These are phyloP conservation scores for Claviceps sp. DNA, from an alignment of 2,329 filamentous ascomycete species.

Conservation along the genomic window DNA sequence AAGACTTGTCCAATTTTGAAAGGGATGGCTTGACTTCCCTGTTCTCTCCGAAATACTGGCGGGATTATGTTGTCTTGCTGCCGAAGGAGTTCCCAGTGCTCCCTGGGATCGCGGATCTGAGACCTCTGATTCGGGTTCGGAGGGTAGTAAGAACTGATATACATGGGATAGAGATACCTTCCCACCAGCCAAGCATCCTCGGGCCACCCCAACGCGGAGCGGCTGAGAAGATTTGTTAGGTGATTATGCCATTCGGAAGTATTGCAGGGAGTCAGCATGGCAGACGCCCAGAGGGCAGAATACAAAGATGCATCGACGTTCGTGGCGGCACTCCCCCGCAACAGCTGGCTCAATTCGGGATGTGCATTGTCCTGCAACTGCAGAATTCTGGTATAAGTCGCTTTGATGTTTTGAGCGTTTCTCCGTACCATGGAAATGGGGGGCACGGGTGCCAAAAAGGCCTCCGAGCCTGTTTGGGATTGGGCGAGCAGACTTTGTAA, in stretches of 20 bases:
- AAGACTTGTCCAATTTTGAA: conserved; percentile 76
- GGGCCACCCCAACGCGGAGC: conserved; percentile 23
- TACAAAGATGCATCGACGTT: conserved; percentile 51
- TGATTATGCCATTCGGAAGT: conserved; percentile 44
- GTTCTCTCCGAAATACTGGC: conserved; percentile 18
- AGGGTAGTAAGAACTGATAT: conserved; percentile 28
- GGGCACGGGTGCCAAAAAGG: conserved; percentile 50
- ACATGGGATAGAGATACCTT: conserved; percentile 49
- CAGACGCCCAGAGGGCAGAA: conserved; percentile 57
- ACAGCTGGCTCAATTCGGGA: conserved; percentile 19
- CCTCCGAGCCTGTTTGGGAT: conserved; percentile 26
- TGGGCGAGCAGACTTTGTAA: conserved; percentile 46
- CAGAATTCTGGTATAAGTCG: conserved; percentile 36
- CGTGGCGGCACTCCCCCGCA: conserved; percentile 21
- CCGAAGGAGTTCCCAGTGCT: conserved; percentile 22
- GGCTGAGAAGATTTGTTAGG: conserved; percentile 49
- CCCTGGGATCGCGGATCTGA: conserved; percentile 13
- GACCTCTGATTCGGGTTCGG: neutral
- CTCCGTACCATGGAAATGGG: conserved; percentile 58
- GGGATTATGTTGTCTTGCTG: conserved; percentile 31
- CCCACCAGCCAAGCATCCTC: conserved; percentile 62
- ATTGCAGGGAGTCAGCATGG: conserved; percentile 38
- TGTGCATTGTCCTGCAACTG: conserved; percentile 16
- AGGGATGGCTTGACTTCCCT: conserved; percentile 12
- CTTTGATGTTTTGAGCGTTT: conserved; percentile 63